A percentile compares a stretch with the other conserved stretches of the same genome.
Evolutionary conservation across 1,284 basidiomycete genomes (phyloP).

Genomic region (Malassezia dermatis): DNA sequence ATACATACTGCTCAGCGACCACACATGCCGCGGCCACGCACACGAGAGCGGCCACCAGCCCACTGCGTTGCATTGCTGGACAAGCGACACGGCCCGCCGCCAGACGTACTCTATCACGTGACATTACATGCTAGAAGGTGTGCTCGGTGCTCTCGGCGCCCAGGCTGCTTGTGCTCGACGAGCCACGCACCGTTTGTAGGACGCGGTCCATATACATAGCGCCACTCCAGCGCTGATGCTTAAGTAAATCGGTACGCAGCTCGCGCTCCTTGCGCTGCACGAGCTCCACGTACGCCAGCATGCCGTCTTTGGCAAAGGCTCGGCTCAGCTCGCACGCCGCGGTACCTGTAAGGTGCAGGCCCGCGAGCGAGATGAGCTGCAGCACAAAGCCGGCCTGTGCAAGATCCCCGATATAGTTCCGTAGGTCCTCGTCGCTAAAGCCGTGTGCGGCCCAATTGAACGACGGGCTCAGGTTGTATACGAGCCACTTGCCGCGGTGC

Average conservation of each 20-base stretch:
- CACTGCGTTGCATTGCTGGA: neutral
- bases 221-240: slow-evolving; percentile 45
- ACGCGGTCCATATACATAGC: slow-evolving; percentile 43
- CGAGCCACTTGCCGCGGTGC: slow-evolving; percentile 70
- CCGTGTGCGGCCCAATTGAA: slow-evolving; percentile 85
- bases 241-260: slow-evolving; percentile 43
- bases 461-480: slow-evolving; percentile 86
- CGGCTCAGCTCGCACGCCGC: slow-evolving; percentile 42
- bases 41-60: neutral
- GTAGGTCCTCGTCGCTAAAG: slow-evolving; percentile 57
- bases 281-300: slow-evolving; percentile 45
- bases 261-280: slow-evolving; percentile 46
- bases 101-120: neutral
- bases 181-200: slow-evolving; percentile 41
- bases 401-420: slow-evolving; percentile 46
- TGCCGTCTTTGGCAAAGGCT: slow-evolving; percentile 56
- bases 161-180: slow-evolving; percentile 36
- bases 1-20: slow-evolving; percentile 6
- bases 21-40: neutral
- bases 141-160: slow-evolving; percentile 21
- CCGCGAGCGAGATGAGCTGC: slow-evolving; percentile 47
- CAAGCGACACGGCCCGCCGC: neutral
- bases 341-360: slow-evolving; percentile 39
- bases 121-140: slow-evolving; percentile 3
- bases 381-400: slow-evolving; percentile 43